phyloP scores from a whole-genome alignment of 2,329 filamentous ascomycete species.

The Ceratocystis colombiana region DNA sequence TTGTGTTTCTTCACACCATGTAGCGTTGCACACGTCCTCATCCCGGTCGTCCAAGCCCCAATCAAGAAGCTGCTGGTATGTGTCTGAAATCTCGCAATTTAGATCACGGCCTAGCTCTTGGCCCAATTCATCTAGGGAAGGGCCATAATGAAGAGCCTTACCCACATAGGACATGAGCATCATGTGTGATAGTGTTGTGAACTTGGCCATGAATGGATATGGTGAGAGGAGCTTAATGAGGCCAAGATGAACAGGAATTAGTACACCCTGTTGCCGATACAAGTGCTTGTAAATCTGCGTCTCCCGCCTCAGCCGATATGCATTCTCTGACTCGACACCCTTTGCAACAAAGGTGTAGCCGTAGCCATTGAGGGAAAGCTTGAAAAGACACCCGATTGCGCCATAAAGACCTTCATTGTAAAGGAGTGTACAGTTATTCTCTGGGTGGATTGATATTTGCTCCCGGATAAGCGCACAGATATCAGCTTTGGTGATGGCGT shows the following conservation, averaged over 20 bases:
- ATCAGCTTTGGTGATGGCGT: background rate
- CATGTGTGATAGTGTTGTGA: background rate
- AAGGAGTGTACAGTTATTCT: background rate
- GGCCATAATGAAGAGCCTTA: constrained; percentile 31
- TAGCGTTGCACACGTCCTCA: background rate
- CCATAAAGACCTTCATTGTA: background rate
- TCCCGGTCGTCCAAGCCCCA: background rate
- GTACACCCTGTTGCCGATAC: background rate
- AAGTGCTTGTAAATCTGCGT: background rate
- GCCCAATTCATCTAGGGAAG: background rate
- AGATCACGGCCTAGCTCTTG: background rate
- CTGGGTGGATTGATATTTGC: background rate
- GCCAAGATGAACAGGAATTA: background rate
- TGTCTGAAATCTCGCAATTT: background rate
- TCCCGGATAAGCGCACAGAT: background rate
- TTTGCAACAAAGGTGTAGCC: background rate
- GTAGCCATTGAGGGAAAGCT: background rate
- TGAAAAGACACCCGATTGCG: background rate
- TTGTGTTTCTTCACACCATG: background rate
- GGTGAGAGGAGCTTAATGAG: background rate
- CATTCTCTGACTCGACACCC: background rate
- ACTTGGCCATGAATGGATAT: background rate
- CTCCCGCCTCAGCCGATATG: background rate
- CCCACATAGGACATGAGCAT: constrained; percentile 1
- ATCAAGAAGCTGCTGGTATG: background rate